phyloP scores from a whole-genome alignment of 176 grass and related monocot species.

The Aechmea fasciata region DNA sequence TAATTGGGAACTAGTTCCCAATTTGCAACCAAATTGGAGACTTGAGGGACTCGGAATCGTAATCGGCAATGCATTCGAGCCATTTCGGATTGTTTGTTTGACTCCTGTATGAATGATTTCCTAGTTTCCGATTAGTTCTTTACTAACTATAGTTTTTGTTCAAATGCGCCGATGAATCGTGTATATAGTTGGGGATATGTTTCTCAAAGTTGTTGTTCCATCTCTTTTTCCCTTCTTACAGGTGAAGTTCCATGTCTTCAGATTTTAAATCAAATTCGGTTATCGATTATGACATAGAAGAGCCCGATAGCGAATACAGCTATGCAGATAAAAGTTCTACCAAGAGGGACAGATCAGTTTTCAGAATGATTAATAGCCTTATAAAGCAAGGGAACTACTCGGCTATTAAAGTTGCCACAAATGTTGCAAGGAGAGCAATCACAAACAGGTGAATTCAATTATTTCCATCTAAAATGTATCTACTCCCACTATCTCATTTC shows the following conservation, averaged over 20 bases:
- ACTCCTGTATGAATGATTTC: too few relatives aligned
- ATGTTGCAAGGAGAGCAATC: constrained; percentile 42
- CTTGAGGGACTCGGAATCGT: too few relatives aligned
- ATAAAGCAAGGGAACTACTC: constrained; percentile 75
- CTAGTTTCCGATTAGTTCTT: too few relatives aligned
- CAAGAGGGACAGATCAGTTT: constrained; percentile 48
- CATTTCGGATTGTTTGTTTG: too few relatives aligned
- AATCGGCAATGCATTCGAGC: too few relatives aligned
- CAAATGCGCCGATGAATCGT: background rate
- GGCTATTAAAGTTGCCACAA: constrained; percentile 43
- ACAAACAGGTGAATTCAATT: constrained; percentile 34
- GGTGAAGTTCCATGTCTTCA: constrained; percentile 47
- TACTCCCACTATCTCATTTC: background rate
- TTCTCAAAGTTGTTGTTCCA: background rate
- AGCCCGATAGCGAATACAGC: constrained; percentile 46
- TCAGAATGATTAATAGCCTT: constrained; percentile 54
- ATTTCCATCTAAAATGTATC: background rate
- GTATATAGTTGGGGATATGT: background rate
- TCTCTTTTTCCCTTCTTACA: constrained; percentile 16
- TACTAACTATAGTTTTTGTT: background rate
- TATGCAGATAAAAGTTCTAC: constrained; percentile 35
- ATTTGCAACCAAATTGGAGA: too few relatives aligned
- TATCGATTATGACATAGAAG: constrained; percentile 51
- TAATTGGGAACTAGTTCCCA: too few relatives aligned
- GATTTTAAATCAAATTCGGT: constrained; percentile 35